Evolutionary conservation across 2,329 filamentous ascomycete species (phyloP).

Genomic region (Verruconis gallopava): DNA sequence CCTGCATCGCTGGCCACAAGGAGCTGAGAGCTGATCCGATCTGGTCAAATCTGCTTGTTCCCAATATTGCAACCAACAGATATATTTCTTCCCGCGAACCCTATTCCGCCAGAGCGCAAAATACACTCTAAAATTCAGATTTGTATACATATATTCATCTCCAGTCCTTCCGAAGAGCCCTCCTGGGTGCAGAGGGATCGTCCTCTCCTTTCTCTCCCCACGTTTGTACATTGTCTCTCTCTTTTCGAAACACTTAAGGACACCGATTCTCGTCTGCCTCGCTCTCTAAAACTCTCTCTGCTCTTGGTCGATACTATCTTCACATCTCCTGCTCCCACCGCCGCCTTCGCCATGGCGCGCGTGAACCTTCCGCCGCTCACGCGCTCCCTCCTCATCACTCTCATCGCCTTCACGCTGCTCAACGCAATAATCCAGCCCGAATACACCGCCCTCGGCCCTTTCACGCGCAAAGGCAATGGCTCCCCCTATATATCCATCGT

Average conservation of each 20-base stretch:
- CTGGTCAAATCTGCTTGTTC: no score
- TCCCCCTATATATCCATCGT: constrained; percentile 82
- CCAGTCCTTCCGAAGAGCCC: no score
- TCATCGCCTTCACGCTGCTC: constrained; percentile 67
- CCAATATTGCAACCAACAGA: no score
- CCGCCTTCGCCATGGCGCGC: constrained; percentile 30
- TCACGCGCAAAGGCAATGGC: constrained; percentile 31
- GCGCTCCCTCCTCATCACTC: constrained; percentile 60
- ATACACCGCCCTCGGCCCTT: constrained; percentile 35
- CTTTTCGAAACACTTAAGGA: not conserved
- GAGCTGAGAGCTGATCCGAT: no score
- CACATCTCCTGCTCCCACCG: not conserved
- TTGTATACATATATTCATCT: no score
- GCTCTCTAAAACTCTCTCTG: not conserved
- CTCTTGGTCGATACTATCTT: not conserved
- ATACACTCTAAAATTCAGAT: no score
- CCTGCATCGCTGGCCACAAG: no score
- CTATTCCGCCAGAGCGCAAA: no score
- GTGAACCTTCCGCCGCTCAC: constrained; percentile 90
- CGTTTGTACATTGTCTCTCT: no score
- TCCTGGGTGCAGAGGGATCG: no score
- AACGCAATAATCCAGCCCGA: constrained; percentile 58
- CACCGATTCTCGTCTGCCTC: not conserved
- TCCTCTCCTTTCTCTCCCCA: not conserved
- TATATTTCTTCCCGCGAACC: no score